A percentile compares a stretch with the other conserved stretches of the same genome.
Conservation (phyloP, 768 basidiomycete species). For the Mycena haematopus region DNA sequence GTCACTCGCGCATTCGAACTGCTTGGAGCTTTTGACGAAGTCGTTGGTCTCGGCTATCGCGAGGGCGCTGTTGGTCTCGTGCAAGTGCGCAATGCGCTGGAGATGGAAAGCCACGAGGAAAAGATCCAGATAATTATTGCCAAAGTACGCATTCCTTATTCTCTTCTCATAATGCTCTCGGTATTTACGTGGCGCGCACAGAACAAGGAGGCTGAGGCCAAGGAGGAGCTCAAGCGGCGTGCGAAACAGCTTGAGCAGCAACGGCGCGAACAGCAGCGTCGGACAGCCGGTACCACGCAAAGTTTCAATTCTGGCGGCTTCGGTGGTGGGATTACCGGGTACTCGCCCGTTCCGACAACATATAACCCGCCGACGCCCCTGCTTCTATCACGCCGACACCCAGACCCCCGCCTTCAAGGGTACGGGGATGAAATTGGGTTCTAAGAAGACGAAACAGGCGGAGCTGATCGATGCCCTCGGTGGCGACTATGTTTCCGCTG, state of each 20-base stretch:
- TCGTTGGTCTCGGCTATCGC: slow-evolving; percentile 87
- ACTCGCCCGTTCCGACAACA: slow-evolving; percentile 62
- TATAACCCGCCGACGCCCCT: slow-evolving; percentile 67
- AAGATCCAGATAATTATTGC: slow-evolving; percentile 99
- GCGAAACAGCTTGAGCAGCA: slow-evolving; percentile 99
- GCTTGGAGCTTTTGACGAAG: slow-evolving; percentile 95
- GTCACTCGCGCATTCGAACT: slow-evolving; percentile 91
- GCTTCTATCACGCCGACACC: slow-evolving; percentile 56
- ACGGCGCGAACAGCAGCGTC: slow-evolving; percentile 89
- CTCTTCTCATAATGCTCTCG: slow-evolving; percentile 2
- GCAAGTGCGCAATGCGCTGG: slow-evolving; percentile 79
- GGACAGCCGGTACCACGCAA: slow-evolving; percentile 54
- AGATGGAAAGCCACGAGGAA: slow-evolving; percentile 93
- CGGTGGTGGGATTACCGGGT: slow-evolving; percentile 72
- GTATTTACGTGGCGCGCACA: slow-evolving; percentile 36
- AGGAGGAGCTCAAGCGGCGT: slow-evolving; percentile 97
- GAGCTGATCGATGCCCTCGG: slow-evolving; percentile 90
- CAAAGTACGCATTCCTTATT: slow-evolving; percentile 57
- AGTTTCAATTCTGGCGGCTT: slow-evolving; percentile 63
- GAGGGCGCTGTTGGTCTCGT: slow-evolving; percentile 75
- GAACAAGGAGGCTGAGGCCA: slow-evolving; percentile 99
- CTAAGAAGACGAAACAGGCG: slow-evolving; percentile 89
- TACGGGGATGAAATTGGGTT: slow-evolving; percentile 92
- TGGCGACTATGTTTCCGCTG: slow-evolving; percentile 59
- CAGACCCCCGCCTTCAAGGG: slow-evolving; percentile 88